These are phyloP conservation scores for Populus alba DNA, from an alignment of 345 rosid genomes.

Conservation along the genomic window DNA sequence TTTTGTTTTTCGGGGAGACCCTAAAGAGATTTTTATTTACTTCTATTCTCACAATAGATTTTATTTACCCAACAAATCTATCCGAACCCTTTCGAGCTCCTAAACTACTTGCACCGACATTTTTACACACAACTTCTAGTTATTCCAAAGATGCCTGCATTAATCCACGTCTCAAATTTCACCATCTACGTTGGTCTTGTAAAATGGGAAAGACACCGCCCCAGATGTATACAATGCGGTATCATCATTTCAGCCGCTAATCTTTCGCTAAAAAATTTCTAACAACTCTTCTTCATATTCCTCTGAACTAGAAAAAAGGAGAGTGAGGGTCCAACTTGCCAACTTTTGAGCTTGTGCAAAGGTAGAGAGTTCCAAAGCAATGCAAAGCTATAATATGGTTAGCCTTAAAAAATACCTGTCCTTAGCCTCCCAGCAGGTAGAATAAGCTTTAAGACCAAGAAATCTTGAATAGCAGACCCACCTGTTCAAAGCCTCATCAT, in stretches of 20 bases:
- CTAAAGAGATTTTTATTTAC: background rate
- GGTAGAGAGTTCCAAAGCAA: conserved; percentile 11
- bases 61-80: too few species aligned
- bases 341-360: conserved; percentile 26
- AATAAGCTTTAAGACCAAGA: conserved; percentile 26
- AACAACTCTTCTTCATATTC: conserved; percentile 22
- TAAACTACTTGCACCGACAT: too few species aligned
- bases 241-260: conserved; percentile 14
- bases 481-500: conserved; percentile 13
- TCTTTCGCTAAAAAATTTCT: conserved; percentile 8
- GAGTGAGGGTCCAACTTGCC: conserved; percentile 21
- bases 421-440: conserved; percentile 15
- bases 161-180: background rate
- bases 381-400: conserved; percentile 15
- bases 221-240: conserved; percentile 5
- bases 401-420: background rate
- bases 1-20: background rate
- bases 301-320: conserved; percentile 8
- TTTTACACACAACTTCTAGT: background rate
- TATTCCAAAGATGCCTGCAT: background rate
- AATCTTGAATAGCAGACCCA: conserved; percentile 27
- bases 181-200: background rate
- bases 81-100: too few species aligned
- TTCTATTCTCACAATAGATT: too few species aligned
- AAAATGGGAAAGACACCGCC: background rate